Evolutionary conservation across 202 grass and related monocot genomes (phyloP), one percentile per base, ranked within the genome.

Genomic region (Dendrocalamus latiflorus): DNA sequence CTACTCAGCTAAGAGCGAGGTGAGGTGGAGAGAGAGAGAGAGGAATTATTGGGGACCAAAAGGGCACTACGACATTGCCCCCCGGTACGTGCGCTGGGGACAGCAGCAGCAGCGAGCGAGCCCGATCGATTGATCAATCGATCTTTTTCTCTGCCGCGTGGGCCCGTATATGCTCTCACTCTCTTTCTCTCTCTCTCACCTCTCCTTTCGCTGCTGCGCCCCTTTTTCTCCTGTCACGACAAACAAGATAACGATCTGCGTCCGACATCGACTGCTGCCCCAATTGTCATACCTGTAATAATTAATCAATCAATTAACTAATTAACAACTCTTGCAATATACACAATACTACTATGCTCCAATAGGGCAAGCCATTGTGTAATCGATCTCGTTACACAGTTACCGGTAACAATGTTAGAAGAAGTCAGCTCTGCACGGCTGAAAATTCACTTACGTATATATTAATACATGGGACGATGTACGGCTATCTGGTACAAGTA

Each of bases 1-100:
- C n/a, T n/a, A n/a, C n/a, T 8, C 41, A 70, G 37, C 7, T 57
- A 12, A 1, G 11, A 4, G 44, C 6, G 42, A 57, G 42, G 15
- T 20, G 4, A 14, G 17, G 3, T 2, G 28, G 33, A 33, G 17
- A 3, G 38, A 42, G 18, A 1, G 28, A 22, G 39, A 18, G 49
- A 0, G 22, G 54, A 80, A 87, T 83, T 79, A 90, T 90, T 90
- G 84, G 80, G 80, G 80, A 83, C 81, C 89, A 82, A 85, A 81
- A 85, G 81, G 72, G 11, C 77, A 63, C 85, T 12, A 13, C 55
- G 45, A 84, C 84, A n/a, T 76, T 76, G 77, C 87, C 82, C 66
- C 77, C 9, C 48, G 53, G 88, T 90, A 82, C 88, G 73, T 74
- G 66, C 67, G 66, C 65, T 86, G 83, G 83, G 78, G 83, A 86